Conservation (phyloP, 2,329 filamentous ascomycete species). For the Arachnomyces sp. region DNA sequence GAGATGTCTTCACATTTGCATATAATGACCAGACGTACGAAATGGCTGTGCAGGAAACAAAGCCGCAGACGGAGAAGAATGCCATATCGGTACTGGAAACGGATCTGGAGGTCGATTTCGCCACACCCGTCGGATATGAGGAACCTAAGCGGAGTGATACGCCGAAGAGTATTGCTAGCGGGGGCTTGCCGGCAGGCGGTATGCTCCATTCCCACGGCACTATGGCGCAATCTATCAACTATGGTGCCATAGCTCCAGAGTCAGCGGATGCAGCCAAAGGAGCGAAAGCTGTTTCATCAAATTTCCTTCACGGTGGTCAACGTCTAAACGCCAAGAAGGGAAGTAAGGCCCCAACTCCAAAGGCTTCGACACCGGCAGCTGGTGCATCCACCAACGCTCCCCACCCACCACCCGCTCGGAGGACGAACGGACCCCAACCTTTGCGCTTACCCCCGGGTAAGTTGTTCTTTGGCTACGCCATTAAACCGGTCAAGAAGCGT, state of each 20-base stretch:
- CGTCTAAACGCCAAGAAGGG: slow-evolving; percentile 75
- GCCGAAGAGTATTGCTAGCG: slow-evolving; percentile 58
- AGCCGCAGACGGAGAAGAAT: slow-evolving; percentile 73
- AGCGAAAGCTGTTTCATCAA: slow-evolving; percentile 58
- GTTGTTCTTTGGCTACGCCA: slow-evolving; percentile 91
- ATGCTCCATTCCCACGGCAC: slow-evolving; percentile 74
- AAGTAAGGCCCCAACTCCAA: slow-evolving; percentile 64
- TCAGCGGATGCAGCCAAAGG: slow-evolving; percentile 57
- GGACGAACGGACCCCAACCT: slow-evolving; percentile 74
- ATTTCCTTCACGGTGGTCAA: slow-evolving; percentile 74
- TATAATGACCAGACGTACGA: slow-evolving; percentile 95
- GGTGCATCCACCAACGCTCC: slow-evolving; percentile 42
- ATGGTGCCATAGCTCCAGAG: slow-evolving; percentile 76
- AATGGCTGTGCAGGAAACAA: slow-evolving; percentile 87
- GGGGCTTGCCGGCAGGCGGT: slow-evolving; percentile 58
- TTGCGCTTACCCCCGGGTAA: slow-evolving; percentile 79
- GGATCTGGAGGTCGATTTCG: slow-evolving; percentile 93
- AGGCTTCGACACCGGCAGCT: slow-evolving; percentile 63
- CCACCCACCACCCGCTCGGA: slow-evolving; percentile 36
- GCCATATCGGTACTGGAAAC: slow-evolving; percentile 91
- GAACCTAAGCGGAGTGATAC: slow-evolving; percentile 73
- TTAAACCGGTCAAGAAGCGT: slow-evolving; percentile 77
- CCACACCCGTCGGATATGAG: slow-evolving; percentile 85
- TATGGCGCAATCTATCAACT: slow-evolving; percentile 98
- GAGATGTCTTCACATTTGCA: slow-evolving; percentile 89